Evolutionary conservation across 768 basidiomycete genomes (phyloP), one percentile per base, ranked within the genome.

Genomic region (Podaxis rugospora): DNA sequence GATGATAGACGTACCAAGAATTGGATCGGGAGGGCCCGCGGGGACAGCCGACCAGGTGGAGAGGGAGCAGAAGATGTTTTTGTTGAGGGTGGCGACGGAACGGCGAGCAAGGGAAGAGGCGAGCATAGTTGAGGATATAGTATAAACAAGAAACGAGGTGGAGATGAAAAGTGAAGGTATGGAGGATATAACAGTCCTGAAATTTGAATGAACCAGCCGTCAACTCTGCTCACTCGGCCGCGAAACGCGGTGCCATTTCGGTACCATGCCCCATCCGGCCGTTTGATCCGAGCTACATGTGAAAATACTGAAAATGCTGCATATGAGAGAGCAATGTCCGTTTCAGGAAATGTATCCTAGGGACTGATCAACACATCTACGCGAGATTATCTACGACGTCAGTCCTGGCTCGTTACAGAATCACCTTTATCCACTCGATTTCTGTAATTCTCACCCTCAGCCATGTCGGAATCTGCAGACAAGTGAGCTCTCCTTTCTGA

Each of bases 1-100:
- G 61, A 60, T 44, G 49, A 64, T 59, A n/a, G 57, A 69, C 72
- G 51, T 61, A 93, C 93, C 94, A 59, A 96, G 88, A 77, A 96
- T 96, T 54, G 94, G 86, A 72, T 96, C 94, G 25, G 94, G 93
- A 64, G 94, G 94, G 28, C 94, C 94, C 27, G 90, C 89, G 52
- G 87, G 84, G 61, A 96, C 92, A 61, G 82, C 74, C 52, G 88
- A 83, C 94, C 94, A 96, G 21, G 83, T 84, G 11, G 92, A 94
- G 60, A 87, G 70, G 61, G 81, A 70, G 55, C 82, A 78, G 36
- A 78, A 67, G 53, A 80, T 67, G 67, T 70, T 71, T 55, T 68
- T 65, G 54, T 65, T 71, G 58, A 72, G 64, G 32, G 74, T 71
- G 66, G 76, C 71, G 58, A 77, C 74, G 51, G 79, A 72, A 53